Conservation (phyloP, 2,329 filamentous ascomycete species). For the Xylaria sp. region DNA sequence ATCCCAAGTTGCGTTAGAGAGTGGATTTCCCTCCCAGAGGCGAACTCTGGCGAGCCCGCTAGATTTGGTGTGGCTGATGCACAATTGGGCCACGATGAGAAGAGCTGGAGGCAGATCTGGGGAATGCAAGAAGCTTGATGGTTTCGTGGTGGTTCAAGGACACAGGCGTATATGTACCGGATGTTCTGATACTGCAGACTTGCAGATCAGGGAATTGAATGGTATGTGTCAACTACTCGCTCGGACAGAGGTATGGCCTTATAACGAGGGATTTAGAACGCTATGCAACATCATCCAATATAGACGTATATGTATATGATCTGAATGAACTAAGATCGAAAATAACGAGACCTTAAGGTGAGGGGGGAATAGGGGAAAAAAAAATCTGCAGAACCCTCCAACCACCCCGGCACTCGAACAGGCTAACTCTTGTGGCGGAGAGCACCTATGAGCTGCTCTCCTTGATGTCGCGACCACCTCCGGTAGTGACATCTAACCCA, state of each 20-base stretch:
- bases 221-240: background rate
- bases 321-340: too few species aligned
- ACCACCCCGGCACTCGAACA: too few species aligned
- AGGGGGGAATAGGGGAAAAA: too few species aligned
- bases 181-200: background rate
- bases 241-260: too few species aligned
- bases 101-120: constrained; percentile 75
- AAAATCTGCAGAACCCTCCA: too few species aligned
- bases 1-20: constrained; percentile 84
- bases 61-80: constrained; percentile 73
- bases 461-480: too few species aligned
- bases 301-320: background rate
- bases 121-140: constrained; percentile 49
- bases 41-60: constrained; percentile 69
- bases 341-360: too few species aligned
- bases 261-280: background rate
- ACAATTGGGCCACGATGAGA: constrained; percentile 66
- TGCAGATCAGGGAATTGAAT: background rate
- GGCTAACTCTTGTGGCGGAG: too few species aligned
- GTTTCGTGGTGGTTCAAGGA: background rate
- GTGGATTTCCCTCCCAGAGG: constrained; percentile 87
- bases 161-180: background rate
- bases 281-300: background rate
- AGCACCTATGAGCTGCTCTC: too few species aligned
- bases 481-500: too few species aligned